A percentile compares a stretch with the other conserved stretches of the same genome.
These are phyloP conservation scores for Peribolospora baueri DNA, from an alignment of 768 basidiomycete genomes.

Conservation along the genomic window DNA sequence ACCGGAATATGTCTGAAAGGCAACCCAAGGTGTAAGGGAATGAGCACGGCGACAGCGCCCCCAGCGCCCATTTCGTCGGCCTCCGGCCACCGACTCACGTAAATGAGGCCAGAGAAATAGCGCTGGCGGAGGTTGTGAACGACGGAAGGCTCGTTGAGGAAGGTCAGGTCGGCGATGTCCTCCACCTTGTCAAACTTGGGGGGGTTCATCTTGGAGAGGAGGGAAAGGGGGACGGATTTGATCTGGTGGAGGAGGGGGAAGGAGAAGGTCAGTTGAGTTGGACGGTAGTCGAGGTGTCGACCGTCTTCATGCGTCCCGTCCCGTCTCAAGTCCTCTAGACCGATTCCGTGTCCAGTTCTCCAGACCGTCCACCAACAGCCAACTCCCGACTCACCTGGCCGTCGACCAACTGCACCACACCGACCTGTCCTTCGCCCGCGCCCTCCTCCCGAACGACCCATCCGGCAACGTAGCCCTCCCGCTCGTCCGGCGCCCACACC, in stretches of 20 bases:
- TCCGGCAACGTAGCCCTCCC: conserved; percentile 78
- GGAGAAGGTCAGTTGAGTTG: not conserved
- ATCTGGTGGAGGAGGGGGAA: conserved; percentile 16
- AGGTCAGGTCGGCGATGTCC: conserved; percentile 93
- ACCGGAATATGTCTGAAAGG: conserved; percentile 62
- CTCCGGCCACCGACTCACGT: conserved; percentile 31
- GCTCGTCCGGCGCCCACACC: conserved; percentile 90
- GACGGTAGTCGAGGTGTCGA: not conserved
- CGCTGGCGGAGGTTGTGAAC: conserved; percentile 88
- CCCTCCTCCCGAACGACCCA: conserved; percentile 76
- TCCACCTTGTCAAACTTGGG: conserved; percentile 95
- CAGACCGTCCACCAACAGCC: not conserved
- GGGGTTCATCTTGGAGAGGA: conserved; percentile 86
- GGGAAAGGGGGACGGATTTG: conserved; percentile 32
- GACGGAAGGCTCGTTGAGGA: conserved; percentile 91
- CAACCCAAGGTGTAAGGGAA: not conserved
- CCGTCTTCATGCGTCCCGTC: not conserved
- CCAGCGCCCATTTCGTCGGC: not conserved
- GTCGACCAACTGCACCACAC: too few relatives aligned
- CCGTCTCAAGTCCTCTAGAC: too few relatives aligned
- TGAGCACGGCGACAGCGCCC: not conserved
- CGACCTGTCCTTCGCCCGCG: conserved; percentile 13
- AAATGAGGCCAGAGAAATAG: conserved; percentile 76
- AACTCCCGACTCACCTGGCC: not conserved
- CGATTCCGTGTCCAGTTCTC: not conserved